phyloP scores from a whole-genome alignment of 179 eudicot genomes.

The Monotropa hypopitys region DNA sequence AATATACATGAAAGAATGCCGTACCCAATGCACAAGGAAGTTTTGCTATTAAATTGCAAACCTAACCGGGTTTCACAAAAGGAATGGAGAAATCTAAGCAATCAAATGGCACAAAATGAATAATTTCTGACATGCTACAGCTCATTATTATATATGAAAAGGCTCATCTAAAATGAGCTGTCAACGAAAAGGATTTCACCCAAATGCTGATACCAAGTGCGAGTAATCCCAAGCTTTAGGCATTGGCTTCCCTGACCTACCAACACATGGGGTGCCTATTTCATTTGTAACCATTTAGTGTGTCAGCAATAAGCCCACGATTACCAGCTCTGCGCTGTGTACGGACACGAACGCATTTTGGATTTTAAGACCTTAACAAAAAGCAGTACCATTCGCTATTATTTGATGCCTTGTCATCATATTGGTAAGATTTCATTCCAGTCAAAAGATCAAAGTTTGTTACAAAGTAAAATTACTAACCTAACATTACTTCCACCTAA shows the following conservation, averaged over 20 bases:
- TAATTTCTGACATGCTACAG: not conserved
- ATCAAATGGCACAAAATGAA: not conserved
- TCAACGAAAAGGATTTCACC: not conserved
- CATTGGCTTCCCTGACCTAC: not conserved
- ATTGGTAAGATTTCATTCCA: not conserved
- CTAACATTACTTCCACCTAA: not conserved
- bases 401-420: not conserved
- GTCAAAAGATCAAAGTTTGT: not conserved
- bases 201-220: not conserved
- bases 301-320: not conserved
- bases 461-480: not conserved
- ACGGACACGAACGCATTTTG: not conserved
- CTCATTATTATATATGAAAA: not conserved
- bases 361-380: not conserved
- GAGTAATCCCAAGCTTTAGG: not conserved
- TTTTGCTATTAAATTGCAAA: not conserved
- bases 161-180: not conserved
- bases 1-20: not conserved
- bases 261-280: not conserved
- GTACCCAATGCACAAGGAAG: not conserved
- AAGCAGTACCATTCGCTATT: not conserved
- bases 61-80: not conserved
- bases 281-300: not conserved
- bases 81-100: not conserved
- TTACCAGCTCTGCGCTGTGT: not conserved